phyloP scores from a whole-genome alignment of 176 grass and related monocot genomes.

The Saccharum officinarum region DNA sequence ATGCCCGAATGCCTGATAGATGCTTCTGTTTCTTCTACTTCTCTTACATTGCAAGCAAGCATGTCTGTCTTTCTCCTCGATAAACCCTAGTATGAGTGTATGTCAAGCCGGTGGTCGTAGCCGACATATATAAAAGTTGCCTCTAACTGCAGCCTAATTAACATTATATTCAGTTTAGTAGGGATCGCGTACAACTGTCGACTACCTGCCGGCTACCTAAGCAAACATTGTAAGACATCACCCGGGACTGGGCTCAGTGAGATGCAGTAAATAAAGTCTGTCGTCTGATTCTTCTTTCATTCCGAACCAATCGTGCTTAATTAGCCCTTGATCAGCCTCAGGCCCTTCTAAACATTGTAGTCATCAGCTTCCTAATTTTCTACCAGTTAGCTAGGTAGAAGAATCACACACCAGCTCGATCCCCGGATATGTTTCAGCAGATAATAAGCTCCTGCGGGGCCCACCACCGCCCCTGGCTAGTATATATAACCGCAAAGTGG shows the following conservation, averaged over 20 bases:
- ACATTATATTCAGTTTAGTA: conserved; percentile 7
- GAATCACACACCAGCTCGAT: conserved; percentile 15
- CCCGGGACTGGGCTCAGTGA: background rate
- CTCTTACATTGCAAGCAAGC: conserved; percentile 40
- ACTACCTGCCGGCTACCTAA: background rate
- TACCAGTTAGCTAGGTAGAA: conserved; percentile 9
- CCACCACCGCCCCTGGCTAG: background rate
- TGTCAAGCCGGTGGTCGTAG: conserved; percentile 11
- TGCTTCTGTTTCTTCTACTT: background rate
- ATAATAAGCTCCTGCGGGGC: conserved; percentile 30
- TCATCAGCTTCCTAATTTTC: conserved; percentile 5
- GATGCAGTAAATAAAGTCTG: background rate
- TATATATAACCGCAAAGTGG: conserved; percentile 43
- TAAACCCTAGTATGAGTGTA: conserved; percentile 3
- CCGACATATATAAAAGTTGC: conserved; percentile 36
- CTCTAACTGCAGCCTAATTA: background rate
- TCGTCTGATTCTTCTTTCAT: background rate
- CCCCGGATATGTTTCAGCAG: conserved; percentile 15
- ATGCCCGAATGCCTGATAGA: background rate
- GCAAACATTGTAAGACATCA: background rate
- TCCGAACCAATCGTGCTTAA: conserved; percentile 9
- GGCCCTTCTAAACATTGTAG: background rate
- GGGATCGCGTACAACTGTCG: conserved; percentile 17
- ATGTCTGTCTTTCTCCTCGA: conserved; percentile 29
- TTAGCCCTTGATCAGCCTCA: conserved; percentile 1